Base-by-base conservation (phyloP, 2,329 filamentous ascomycete genomes). In the Leptographium lundbergii region DNA sequence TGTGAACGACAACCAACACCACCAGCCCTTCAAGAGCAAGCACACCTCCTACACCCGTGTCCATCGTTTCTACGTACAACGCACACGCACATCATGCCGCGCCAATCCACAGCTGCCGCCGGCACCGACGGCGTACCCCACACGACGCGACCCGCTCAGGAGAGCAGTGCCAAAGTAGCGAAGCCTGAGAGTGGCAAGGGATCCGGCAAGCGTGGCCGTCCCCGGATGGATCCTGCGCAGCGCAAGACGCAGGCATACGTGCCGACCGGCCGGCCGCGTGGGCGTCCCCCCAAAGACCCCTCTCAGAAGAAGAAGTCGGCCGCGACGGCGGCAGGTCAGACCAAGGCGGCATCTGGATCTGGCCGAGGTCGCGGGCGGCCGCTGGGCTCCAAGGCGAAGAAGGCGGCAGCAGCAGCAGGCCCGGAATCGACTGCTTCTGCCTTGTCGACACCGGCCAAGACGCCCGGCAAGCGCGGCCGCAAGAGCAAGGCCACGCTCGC, bases 191-290 rank as follows among this genome's bases (percentile, higher is more conserved):
- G 60, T 50, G 61, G 62, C 54, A 65, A 63, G 58, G 63, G 61
- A 50, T 59, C 60, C 3, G 62, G 61, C 55, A 63, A 62, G 58
- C 65, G 65, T 27, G 65, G 65, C 45, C 64, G 65, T 7, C 65
- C 65, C 9, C 62, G 61, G 48, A 61, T 64, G 62, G 64, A 66
- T 57, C 64, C 64, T 42, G 32, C 61, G 3, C 59, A 61, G 61
- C 64, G 64, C 60, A 64, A 65, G 62, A 62, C 61, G 4, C 59
- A 62, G 61, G 57, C 52, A 25, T 64, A 65, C 53, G 65, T 65
- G 58, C 64, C 65, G 6, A 65, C 65, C 5, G 65, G 65, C 24
- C 64, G 65, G 39, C 62, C 62, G 4, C 64, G 65, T 27, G 65
- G 65, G 39, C 62, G 65, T 2, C 64, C 65, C 4, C 61, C 63